Conservation (phyloP, 805 yeast species). For the Spathaspora gorwiae region DNA sequence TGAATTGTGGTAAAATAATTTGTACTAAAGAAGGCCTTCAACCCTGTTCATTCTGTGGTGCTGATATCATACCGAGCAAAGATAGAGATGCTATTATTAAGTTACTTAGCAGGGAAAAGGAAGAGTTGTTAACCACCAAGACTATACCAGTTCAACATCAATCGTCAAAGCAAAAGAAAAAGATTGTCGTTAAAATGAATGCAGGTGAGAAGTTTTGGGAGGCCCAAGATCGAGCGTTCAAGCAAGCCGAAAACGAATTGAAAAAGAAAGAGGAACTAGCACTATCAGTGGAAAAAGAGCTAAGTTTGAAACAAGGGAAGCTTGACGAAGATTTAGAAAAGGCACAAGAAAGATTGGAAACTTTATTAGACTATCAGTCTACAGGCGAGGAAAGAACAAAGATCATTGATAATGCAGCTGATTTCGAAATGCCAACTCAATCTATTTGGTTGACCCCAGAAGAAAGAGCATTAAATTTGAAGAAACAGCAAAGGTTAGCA, state of each 20-base stretch:
- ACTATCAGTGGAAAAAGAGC: conserved; percentile 19
- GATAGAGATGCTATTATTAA: conserved; percentile 58
- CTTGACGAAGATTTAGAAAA: conserved; percentile 55
- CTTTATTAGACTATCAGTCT: conserved; percentile 72
- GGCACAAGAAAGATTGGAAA: conserved; percentile 74
- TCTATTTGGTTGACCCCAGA: conserved; percentile 79
- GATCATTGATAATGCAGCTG: conserved; percentile 90
- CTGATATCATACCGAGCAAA: conserved; percentile 55
- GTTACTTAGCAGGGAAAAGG: conserved; percentile 51
- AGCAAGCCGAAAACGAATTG: conserved; percentile 48
- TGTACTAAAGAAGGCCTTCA: conserved; percentile 88
- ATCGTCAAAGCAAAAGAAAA: conserved; percentile 24
- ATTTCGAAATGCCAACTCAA: conserved; percentile 60
- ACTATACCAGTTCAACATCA: conserved; percentile 4
- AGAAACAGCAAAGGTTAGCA: conserved; percentile 74
- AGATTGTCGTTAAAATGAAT: conserved; percentile 49
- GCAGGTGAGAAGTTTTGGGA: conserved; percentile 63
- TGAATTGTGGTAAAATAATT: conserved; percentile 90
- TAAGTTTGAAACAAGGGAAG: conserved; percentile 36
- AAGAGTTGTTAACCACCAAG: conserved; percentile 29
- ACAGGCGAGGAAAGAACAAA: conserved; percentile 86
- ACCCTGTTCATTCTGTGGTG: conserved; percentile 81
- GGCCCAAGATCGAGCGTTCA: conserved; percentile 63
- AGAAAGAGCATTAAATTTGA: conserved; percentile 83
- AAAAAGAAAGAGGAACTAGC: conserved; percentile 16